Conservation (phyloP, 495 filamentous ascomycete species). For the Copromyces sp. region DNA sequence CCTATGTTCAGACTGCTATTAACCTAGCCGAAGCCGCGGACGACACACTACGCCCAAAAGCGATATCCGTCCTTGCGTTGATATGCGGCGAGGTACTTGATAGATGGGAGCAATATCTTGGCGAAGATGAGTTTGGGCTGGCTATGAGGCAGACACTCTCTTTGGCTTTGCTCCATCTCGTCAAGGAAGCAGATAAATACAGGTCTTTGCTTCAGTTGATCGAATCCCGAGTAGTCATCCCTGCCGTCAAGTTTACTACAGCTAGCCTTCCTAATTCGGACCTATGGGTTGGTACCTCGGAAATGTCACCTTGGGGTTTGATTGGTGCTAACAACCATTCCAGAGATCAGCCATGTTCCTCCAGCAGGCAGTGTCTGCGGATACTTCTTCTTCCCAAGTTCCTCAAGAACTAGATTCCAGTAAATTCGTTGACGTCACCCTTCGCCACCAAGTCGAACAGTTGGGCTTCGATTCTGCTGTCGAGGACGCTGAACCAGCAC, state of each 20-base stretch:
- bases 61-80: conserved; percentile 17
- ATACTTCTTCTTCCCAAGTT: background rate
- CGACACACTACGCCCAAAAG: conserved; percentile 22
- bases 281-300: background rate
- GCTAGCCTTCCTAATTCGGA: conserved; percentile 1
- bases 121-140: conserved; percentile 9
- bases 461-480: conserved; percentile 8
- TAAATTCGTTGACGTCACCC: conserved; percentile 19
- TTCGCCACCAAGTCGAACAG: conserved; percentile 18
- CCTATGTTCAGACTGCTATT: conserved; percentile 18
- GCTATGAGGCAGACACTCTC: conserved; percentile 12
- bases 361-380: conserved; percentile 7
- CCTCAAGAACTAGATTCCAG: conserved; percentile 7
- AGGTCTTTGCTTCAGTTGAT: conserved; percentile 24
- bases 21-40: conserved; percentile 16
- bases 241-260: conserved; percentile 8
- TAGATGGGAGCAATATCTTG: conserved; percentile 5
- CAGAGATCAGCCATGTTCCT: conserved; percentile 28
- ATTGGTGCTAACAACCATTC: conserved; percentile 10
- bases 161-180: conserved; percentile 23
- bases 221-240: conserved; percentile 21
- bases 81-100: conserved; percentile 24
- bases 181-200: conserved; percentile 18
- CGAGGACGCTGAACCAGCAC: conserved; percentile 12
- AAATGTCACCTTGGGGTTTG: background rate